Evolutionary conservation across 495 filamentous ascomycete genomes (phyloP), one percentile per base, ranked within the genome.

Genomic region (Thermothielavioides terrestris): DNA sequence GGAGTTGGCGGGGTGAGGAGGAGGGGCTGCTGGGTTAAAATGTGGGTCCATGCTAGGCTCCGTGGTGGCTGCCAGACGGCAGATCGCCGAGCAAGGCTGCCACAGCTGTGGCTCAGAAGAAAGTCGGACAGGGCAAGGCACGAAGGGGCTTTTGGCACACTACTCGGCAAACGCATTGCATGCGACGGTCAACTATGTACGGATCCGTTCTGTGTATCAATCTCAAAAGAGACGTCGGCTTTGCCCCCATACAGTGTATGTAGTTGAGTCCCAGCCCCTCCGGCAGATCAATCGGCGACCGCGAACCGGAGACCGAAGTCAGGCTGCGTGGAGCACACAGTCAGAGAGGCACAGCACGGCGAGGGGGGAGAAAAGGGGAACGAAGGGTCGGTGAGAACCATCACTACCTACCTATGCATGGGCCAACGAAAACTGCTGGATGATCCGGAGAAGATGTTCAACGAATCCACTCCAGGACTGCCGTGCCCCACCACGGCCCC

Each of bases 1-100:
- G 32, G 10, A 15, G 25, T 38, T 44, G 34, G 40, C 40, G 40
- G 49, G 48, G 39, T 42, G 38, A 37, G 39, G 17, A n/a, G n/a
- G 40, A 30, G 49, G 49, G 49, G 41, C 40, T 50, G 14, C 6
- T n/a, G n/a, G n/a, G n/a, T n/a, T n/a, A n/a, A 51, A 51, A 49
- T 39, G 30, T 40, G 34, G 34, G 35, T 46, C 43, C 32, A 32
- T 9, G 3, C 27, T 25, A 32, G 11, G 25, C 18, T 30, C 46
- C 21, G 20, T 22, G 14, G 46, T 38, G 37, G 21, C 31, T 3
- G 17, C 22, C 28, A 18, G n/a, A 39, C 45, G 34, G 36, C 36
- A 40, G 36, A 22, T 32, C 7, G 11, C 4, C 12, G 37, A 1
- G 21, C 6, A 20, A 11, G 15, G 32, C 12, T 21, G 27, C 9